Evolutionary conservation across 495 filamentous ascomycete genomes (phyloP).

Genomic region (Talaromyces trachyspermus): DNA sequence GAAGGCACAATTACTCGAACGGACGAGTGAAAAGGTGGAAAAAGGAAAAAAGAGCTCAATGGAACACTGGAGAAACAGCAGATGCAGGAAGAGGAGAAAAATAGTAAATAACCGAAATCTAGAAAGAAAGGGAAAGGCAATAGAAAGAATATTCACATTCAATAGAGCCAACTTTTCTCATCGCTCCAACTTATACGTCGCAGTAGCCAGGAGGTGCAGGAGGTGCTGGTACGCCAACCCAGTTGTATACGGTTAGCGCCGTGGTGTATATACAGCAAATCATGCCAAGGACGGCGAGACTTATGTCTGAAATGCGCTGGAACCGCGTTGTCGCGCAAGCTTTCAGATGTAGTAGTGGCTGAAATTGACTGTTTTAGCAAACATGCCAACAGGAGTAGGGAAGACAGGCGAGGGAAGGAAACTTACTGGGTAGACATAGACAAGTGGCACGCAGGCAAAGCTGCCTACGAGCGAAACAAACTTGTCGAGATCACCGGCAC

Average conservation of each 20-base stretch:
- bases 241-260: slow-evolving; percentile 71
- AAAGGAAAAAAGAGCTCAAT: no score
- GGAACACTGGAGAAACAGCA: no score
- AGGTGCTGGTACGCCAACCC: slow-evolving; percentile 38
- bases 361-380: slow-evolving; percentile 3
- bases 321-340: slow-evolving; percentile 60
- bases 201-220: slow-evolving; percentile 48
- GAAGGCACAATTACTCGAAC: no score
- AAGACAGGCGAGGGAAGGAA: neutral
- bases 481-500: slow-evolving; percentile 90
- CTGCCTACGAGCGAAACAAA: slow-evolving; percentile 93
- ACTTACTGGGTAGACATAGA: slow-evolving; percentile 95
- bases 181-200: slow-evolving; percentile 29
- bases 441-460: slow-evolving; percentile 94
- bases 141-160: no score
- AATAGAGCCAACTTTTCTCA: neutral
- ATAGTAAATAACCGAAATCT: no score
- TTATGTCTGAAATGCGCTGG: slow-evolving; percentile 62
- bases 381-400: slow-evolving; percentile 6
- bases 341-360: slow-evolving; percentile 84
- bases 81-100: no score
- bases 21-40: no score
- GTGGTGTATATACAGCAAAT: slow-evolving; percentile 89
- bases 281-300: slow-evolving; percentile 71
- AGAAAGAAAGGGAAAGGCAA: no score